Evolutionary conservation across 2,329 filamentous ascomycete genomes (phyloP), one percentile per base, ranked within the genome.

Genomic region (Clathrospora elynae): DNA sequence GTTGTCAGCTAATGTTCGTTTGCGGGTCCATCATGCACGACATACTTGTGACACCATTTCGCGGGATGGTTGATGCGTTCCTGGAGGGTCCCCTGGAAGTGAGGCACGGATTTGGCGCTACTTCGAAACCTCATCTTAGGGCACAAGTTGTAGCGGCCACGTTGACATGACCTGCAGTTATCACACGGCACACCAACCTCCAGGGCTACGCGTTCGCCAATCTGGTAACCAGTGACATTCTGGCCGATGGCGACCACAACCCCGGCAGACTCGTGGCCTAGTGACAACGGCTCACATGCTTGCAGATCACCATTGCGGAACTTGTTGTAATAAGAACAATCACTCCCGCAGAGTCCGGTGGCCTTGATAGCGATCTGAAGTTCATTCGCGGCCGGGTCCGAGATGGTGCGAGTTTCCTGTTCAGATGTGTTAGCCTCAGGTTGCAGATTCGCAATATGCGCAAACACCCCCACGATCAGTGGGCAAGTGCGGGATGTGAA

Each of bases 271-370:
- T 73, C 70, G 30, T 72, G 70, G 26, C 71, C 69, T 3, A 87
- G 76, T 4, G 82, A 84, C 20, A 87, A 71, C 18, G 85, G 84
- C 48, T 79, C 77, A 52, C 81, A 83, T 32, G 82, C 83, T 56
- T 83, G 84, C 35, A 87, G 77, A 66, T 86, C 83, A 31, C 84
- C 84, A 60, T 87, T 87, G 68, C 83, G 82, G 61, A 86, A 86
- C 59, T 86, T 85, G 66, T 81, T 85, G 73, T 85, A 87, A 68
- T 87, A 87, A 38, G 82, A 82, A 39, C 86, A 79, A 67, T 87
- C 84, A 6, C 83, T 86, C 42, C 84, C 84, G 65, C 84, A 87
- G 57, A 87, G 83, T 24, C 84, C 84, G 16, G 84, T 87, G 5
- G 80, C 78, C 57, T 79, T 80, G 66, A 87, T 75, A 55, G 81